Conservation (phyloP, 23 red algal species). For the Agarophyton chilense region DNA sequence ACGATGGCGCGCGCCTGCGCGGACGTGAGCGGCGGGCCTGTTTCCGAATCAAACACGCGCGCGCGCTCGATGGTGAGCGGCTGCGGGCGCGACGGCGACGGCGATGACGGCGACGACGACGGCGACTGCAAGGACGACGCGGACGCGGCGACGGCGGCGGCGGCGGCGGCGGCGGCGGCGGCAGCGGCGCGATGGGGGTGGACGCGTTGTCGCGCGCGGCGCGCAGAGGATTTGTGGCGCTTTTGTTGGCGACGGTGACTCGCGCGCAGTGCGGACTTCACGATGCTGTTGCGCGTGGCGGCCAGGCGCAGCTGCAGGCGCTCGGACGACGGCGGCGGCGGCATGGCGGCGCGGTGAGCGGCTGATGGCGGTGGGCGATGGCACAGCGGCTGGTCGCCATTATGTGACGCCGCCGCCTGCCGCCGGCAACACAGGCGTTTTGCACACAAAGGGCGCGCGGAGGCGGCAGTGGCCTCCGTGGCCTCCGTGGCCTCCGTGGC, state of each 20-base stretch:
- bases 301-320: neutral
- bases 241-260: constrained; percentile 23
- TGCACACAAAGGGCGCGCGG: no score
- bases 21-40: constrained; percentile 43
- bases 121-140: neutral
- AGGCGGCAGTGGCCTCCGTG: no score
- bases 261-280: neutral
- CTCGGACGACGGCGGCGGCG: neutral
- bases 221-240: constrained; percentile 23
- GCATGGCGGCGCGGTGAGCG: neutral
- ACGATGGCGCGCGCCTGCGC: constrained; percentile 60
- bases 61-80: constrained; percentile 65
- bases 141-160: constrained; percentile 21
- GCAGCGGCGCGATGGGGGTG: constrained; percentile 6
- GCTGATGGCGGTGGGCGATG: no score
- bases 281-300: constrained; percentile 30
- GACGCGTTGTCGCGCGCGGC: constrained; percentile 27
- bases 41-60: constrained; percentile 57
- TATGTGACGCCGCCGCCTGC: no score
- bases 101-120: neutral
- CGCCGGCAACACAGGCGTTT: no score
- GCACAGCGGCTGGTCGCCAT: no score
- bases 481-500: no score
- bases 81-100: constrained; percentile 34
- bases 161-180: constrained; percentile 51